Percentiles rank a stretch among this genome's conserved stretches.
phyloP scores from a whole-genome alignment of 2,329 filamentous ascomycete species.

The Calcarisporium arbuscula region DNA sequence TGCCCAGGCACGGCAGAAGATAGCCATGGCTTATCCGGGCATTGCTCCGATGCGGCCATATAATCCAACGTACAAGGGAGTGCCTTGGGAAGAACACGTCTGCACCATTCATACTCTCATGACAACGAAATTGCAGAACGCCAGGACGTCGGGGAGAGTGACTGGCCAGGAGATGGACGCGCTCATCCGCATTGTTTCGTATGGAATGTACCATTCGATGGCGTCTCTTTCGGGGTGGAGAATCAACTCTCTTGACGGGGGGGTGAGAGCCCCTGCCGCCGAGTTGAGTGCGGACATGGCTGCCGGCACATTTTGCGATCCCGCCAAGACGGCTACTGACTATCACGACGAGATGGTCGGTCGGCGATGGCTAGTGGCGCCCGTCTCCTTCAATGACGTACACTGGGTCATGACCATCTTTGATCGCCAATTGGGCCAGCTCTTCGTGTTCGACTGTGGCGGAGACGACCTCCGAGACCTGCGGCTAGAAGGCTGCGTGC shows the following conservation, averaged over 20 bases:
- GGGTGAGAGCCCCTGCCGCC: no score
- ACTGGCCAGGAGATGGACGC: slow-evolving; percentile 9
- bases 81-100: slow-evolving; percentile 10
- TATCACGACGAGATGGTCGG: slow-evolving; percentile 5
- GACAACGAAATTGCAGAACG: slow-evolving; percentile 2
- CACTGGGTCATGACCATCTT: slow-evolving; percentile 17
- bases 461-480: slow-evolving; percentile 1
- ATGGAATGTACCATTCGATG: slow-evolving; percentile 13
- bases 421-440: slow-evolving; percentile 10
- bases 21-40: slow-evolving; percentile 4
- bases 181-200: slow-evolving; percentile 12
- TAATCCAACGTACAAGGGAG: slow-evolving; percentile 6
- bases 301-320: slow-evolving; percentile 4
- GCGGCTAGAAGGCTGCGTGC: slow-evolving; percentile 10
- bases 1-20: slow-evolving; percentile 1
- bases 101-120: slow-evolving; percentile 11
- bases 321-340: neutral
- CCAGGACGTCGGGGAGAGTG: neutral
- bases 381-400: slow-evolving; percentile 7
- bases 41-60: slow-evolving; percentile 13
- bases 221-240: neutral
- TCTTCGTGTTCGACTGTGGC: slow-evolving; percentile 16
- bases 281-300: slow-evolving; percentile 6
- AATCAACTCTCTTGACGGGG: no score
- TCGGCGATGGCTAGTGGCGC: slow-evolving; percentile 12